Evolutionary conservation across 176 grass and related monocot genomes (phyloP), one percentile per base, ranked within the genome.

Genomic region (Triticum timopheevii): DNA sequence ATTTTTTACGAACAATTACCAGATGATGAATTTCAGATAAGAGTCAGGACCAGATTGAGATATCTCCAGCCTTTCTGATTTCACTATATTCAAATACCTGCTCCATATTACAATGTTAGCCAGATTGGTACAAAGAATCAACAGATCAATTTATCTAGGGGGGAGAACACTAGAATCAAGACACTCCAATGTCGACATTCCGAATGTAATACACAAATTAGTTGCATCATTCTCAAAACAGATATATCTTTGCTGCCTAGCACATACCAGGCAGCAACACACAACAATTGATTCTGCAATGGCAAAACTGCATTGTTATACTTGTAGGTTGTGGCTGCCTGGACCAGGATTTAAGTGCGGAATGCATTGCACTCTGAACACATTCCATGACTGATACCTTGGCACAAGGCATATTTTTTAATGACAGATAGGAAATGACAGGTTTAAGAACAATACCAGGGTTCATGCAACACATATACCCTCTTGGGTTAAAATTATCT

Each of bases 41-140:
- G 90, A 87, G 75, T 98, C 90, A 24, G 95, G 82, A 70, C 78
- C 91, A 82, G 96, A 93, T 65, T 98, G 96, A 66, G 96, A 98
- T 75, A 98, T 95, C 86, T 95, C 90, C 52, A 98, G 81, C 13
- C 92, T 88, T 87, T 92, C 92, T 94, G 93, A 95, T 92, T 92
- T 92, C 52, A 98, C 79, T 87, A 92, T 92, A 85, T 90, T 89
- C 72, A 94, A 84, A 80, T 98, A 98, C 80, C 96, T 98, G 84
- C 25, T 86, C 49, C 30, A 31, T 86, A 84, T 24, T 49, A 69
- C 64, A 28, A 56, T 63, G 40, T 81, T 25, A 88, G 68, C 22
- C 64, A 73, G 69, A 80, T 23, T 84, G 36, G 23, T 76, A 68
- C n/a, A 76, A 49, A 77, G 16, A 76, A 85, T 30, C 28, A 30